phyloP scores from a whole-genome alignment of 2,329 filamentous ascomycete species.

The Xylariaceae sp. region DNA sequence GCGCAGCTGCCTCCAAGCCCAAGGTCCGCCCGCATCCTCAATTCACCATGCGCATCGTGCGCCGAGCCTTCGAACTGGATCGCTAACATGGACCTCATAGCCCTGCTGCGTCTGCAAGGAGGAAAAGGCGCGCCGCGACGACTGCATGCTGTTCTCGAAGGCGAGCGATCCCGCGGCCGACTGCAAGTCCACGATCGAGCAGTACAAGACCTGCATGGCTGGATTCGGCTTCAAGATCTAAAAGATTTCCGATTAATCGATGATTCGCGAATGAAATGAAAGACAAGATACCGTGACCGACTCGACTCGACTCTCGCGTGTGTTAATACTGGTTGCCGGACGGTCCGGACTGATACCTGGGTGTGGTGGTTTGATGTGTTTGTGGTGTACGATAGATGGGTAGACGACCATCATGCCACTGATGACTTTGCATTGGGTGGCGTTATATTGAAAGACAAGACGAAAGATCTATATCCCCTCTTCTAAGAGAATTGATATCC shows the following conservation, averaged over 20 bases:
- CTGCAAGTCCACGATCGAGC: constrained; percentile 74
- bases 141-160: constrained; percentile 98
- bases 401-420: not conserved
- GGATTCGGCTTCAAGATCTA: constrained; percentile 80
- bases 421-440: constrained; percentile 20
- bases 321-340: constrained; percentile 3
- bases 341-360: not conserved
- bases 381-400: constrained; percentile 13
- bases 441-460: constrained; percentile 14
- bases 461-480: not conserved
- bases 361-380: not conserved
- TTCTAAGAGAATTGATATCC: not conserved
- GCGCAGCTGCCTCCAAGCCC: constrained; percentile 29
- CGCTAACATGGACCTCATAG: constrained; percentile 42
- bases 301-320: not conserved
- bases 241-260: constrained; percentile 12
- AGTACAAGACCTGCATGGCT: constrained; percentile 89
- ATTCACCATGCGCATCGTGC: not conserved
- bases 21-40: constrained; percentile 24
- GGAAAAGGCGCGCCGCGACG: constrained; percentile 86
- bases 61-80: not conserved
- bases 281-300: not conserved
- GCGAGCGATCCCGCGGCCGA: constrained; percentile 75
- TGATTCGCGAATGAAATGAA: not conserved
- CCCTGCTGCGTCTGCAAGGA: constrained; percentile 98